phyloP scores from a whole-genome alignment of 2,329 filamentous ascomycete genomes.

The Penicillium sp. region DNA sequence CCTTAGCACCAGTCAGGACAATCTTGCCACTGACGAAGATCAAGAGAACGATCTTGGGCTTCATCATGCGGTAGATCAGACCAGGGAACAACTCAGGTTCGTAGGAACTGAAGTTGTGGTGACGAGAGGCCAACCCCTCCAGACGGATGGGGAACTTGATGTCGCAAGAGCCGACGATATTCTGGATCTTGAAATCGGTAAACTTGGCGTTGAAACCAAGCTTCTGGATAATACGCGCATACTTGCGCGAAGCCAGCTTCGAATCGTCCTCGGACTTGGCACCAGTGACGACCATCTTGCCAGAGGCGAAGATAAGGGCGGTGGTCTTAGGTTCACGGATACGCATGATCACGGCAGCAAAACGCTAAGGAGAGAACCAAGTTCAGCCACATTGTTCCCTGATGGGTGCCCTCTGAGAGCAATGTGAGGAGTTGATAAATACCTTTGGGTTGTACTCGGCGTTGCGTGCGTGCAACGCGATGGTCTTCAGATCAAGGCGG shows the following conservation, averaged over 20 bases:
- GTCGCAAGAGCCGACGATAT: constrained; percentile 97
- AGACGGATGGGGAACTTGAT: constrained; percentile 99
- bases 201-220: constrained; percentile 99
- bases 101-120: constrained; percentile 99
- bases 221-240: constrained; percentile 99
- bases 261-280: constrained; percentile 98
- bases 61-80: constrained; percentile 99
- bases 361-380: constrained; percentile 65
- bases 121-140: constrained; percentile 90
- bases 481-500: constrained; percentile 96
- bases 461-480: constrained; percentile 95
- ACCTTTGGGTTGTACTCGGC: constrained; percentile 99
- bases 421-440: constrained; percentile 40
- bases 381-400: constrained; percentile 47
- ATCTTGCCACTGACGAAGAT: constrained; percentile 99
- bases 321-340: constrained; percentile 99
- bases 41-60: constrained; percentile 96
- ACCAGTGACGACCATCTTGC: constrained; percentile 99
- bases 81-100: constrained; percentile 98
- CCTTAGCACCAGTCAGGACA: constrained; percentile 94
- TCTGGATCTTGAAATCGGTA: constrained; percentile 99
- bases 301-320: constrained; percentile 93
- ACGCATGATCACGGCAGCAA: constrained; percentile 98
- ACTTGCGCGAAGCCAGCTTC: constrained; percentile 94
- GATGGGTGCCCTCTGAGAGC: constrained; percentile 30